Conservation (phyloP, 768 basidiomycete genomes). For the Collybiopsis confluens region DNA sequence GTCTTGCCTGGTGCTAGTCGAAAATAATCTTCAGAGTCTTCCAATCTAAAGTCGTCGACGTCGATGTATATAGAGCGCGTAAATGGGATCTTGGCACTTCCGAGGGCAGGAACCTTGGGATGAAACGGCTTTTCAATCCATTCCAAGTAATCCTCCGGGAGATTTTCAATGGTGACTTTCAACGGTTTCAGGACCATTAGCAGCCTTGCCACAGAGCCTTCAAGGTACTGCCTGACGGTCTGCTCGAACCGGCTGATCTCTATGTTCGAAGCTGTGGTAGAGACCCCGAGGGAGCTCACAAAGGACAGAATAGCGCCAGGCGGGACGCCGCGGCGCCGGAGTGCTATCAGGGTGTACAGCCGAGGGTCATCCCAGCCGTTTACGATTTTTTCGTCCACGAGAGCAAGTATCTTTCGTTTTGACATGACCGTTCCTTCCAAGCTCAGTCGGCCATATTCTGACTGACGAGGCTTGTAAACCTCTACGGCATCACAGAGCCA, state of each 20-base stretch:
- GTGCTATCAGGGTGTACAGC: slow-evolving; percentile 92
- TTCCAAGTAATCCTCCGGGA: slow-evolving; percentile 78
- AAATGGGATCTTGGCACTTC: slow-evolving; percentile 77
- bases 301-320: slow-evolving; percentile 93
- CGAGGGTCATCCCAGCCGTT: slow-evolving; percentile 97
- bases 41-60: slow-evolving; percentile 84
- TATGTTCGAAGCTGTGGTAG: slow-evolving; percentile 78
- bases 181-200: slow-evolving; percentile 89
- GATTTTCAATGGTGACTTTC: slow-evolving; percentile 87
- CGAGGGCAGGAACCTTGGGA: slow-evolving; percentile 88
- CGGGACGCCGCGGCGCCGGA: slow-evolving; percentile 93
- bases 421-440: slow-evolving; percentile 95
- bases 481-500: slow-evolving; percentile 99
- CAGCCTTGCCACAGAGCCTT: slow-evolving; percentile 81
- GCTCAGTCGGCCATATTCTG: slow-evolving; percentile 91
- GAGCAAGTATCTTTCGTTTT: slow-evolving; percentile 88
- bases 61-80: slow-evolving; percentile 91
- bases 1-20: slow-evolving; percentile 96
- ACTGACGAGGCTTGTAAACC: slow-evolving; percentile 95
- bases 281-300: slow-evolving; percentile 92
- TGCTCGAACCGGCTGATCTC: slow-evolving; percentile 90
- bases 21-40: slow-evolving; percentile 95
- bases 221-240: slow-evolving; percentile 81
- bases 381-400: slow-evolving; percentile 84
- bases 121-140: slow-evolving; percentile 90